Evolutionary conservation across 306 rosid species (phyloP).

Genomic region (Dalbergia cultrata): DNA sequence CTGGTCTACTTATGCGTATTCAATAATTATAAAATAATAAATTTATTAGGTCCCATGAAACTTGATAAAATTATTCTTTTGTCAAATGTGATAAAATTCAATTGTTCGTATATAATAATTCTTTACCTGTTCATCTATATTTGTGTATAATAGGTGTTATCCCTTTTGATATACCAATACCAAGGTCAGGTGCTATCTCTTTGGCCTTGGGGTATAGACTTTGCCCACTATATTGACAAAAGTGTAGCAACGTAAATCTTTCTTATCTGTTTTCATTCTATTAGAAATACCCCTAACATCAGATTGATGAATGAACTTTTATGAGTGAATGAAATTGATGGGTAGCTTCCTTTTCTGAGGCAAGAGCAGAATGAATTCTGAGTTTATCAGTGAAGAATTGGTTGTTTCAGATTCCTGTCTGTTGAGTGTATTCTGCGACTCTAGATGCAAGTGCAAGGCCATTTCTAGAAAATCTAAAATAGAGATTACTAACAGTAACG

Average conservation of each 20-base stretch:
- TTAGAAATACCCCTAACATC: conserved; percentile 29
- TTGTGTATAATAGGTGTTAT: too few species aligned
- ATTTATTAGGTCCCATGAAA: too few species aligned
- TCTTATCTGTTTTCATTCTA: conserved; percentile 1
- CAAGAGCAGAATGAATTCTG: too few species aligned
- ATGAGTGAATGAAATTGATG: too few species aligned
- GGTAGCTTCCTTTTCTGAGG: too few species aligned
- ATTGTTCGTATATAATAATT: too few species aligned
- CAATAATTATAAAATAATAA: too few species aligned
- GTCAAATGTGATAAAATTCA: neutral
- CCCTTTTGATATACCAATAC: conserved; percentile 26
- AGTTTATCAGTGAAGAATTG: conserved; percentile 3
- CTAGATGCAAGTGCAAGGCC: conserved; percentile 22
- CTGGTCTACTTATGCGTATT: neutral
- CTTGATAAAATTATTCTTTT: too few species aligned
- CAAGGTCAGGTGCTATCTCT: conserved; percentile 23
- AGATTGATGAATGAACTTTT: neutral
- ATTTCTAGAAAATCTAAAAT: neutral
- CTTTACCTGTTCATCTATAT: too few species aligned
- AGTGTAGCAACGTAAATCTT: neutral
- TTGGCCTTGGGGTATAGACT: conserved; percentile 22
- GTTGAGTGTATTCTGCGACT: neutral
- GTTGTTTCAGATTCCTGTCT: neutral
- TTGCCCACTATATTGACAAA: conserved; percentile 19
- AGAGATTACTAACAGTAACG: neutral